Evolutionary conservation across 805 yeast species (phyloP).

Genomic region (Wickerhamiella allomyrinae): DNA sequence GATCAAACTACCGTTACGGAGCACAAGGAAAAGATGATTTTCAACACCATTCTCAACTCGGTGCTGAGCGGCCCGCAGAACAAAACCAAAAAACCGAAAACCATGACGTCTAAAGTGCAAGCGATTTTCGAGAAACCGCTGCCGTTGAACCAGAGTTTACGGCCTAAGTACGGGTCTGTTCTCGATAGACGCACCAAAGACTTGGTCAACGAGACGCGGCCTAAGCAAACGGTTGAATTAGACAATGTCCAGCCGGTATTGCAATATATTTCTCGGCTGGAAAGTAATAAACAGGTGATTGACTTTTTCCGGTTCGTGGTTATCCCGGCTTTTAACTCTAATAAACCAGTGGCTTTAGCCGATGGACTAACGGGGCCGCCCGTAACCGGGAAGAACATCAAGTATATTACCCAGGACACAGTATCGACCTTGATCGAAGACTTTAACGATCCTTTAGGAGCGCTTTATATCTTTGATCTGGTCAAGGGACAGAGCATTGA

Average conservation of each 20-base stretch:
- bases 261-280: slow-evolving; percentile 14
- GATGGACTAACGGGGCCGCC: neutral
- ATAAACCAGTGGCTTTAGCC: neutral
- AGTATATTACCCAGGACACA: neutral
- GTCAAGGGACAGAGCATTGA: slow-evolving; percentile 25
- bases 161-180: neutral
- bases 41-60: slow-evolving; percentile 1
- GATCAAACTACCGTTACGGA: neutral
- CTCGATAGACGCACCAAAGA: neutral
- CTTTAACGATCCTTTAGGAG: slow-evolving; percentile 23
- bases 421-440: slow-evolving; percentile 11
- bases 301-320: slow-evolving; percentile 14
- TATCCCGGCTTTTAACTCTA: slow-evolving; percentile 10
- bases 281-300: slow-evolving; percentile 17
- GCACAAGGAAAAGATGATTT: slow-evolving; percentile 6
- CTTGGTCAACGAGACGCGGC: neutral
- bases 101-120: neutral
- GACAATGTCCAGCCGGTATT: slow-evolving; percentile 10
- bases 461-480: slow-evolving; percentile 26
- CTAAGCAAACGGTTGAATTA: neutral
- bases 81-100: neutral
- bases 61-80: neutral
- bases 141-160: neutral
- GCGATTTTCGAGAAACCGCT: slow-evolving; percentile 1
- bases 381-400: neutral